phyloP scores from a whole-genome alignment of 345 rosid species.

The Diplotaxis tenuifolia region DNA sequence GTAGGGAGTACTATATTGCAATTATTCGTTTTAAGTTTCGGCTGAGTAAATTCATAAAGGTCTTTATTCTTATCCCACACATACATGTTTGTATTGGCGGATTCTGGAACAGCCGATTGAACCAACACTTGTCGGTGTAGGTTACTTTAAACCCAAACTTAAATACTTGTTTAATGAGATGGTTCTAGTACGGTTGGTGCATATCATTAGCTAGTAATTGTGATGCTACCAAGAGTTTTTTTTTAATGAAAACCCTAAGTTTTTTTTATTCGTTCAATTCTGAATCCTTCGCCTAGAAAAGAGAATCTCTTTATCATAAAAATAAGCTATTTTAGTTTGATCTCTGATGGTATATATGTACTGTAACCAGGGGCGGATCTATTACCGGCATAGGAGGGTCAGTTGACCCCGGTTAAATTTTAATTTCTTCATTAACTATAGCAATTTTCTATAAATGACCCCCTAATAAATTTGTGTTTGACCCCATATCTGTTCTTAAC shows the following conservation, averaged over 20 bases:
- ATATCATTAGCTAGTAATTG: neutral
- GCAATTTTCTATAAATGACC: too few species aligned
- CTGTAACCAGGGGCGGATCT: too few species aligned
- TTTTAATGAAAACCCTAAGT: neutral
- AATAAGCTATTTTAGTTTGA: neutral
- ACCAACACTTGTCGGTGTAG: neutral
- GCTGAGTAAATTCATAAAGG: conserved; percentile 7
- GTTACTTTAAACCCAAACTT: neutral
- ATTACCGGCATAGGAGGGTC: too few species aligned
- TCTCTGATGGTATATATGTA: neutral
- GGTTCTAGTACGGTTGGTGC: neutral
- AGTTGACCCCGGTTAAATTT: too few species aligned
- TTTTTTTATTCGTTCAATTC: neutral
- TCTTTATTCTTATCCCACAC: conserved; percentile 23
- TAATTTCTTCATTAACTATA: too few species aligned
- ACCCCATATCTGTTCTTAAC: too few species aligned
- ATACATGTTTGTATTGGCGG: neutral
- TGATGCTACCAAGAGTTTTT: neutral
- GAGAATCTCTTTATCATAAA: neutral
- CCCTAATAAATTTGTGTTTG: too few species aligned
- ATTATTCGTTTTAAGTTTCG: conserved; percentile 10
- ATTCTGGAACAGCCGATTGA: neutral
- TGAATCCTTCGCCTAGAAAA: neutral
- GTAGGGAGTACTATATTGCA: too few species aligned
- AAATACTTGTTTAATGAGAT: neutral